Conservation (phyloP, 768 basidiomycete genomes). For the Favolaschia claudopus region DNA sequence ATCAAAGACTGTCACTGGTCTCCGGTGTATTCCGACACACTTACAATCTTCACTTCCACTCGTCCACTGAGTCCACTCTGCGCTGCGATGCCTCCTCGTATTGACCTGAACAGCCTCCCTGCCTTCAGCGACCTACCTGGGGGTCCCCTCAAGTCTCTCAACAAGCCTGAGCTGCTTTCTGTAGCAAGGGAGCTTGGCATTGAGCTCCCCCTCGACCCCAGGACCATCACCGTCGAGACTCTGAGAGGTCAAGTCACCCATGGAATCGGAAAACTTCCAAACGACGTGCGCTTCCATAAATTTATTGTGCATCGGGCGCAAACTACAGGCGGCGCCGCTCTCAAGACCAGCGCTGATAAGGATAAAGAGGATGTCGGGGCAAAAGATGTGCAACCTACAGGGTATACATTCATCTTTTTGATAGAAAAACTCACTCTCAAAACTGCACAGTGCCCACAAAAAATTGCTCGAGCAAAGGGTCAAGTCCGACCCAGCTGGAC, state of each 20-base stretch:
- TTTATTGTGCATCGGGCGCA: not conserved
- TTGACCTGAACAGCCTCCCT: not conserved
- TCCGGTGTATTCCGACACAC: not conserved
- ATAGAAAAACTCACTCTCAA: no score
- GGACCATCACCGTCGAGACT: no score
- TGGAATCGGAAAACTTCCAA: not conserved
- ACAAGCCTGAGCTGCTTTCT: not conserved
- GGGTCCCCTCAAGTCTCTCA: not conserved
- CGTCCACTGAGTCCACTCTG: no score
- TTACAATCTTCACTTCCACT: no score
- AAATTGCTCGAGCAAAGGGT: no score
- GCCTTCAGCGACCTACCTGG: not conserved
- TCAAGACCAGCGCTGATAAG: not conserved
- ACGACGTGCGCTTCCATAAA: not conserved
- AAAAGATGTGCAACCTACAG: no score
- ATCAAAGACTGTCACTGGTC: not conserved
- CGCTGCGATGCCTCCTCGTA: not conserved
- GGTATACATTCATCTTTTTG: no score
- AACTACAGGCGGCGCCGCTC: not conserved
- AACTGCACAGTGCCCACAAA: no score
- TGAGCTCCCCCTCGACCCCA: not conserved
- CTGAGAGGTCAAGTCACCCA: no score
- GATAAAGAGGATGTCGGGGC: conserved; percentile 4
- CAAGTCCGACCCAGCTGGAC: no score
- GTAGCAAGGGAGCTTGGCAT: not conserved